Conservation (phyloP, 345 rosid genomes). For the Toxicodendron radicans region DNA sequence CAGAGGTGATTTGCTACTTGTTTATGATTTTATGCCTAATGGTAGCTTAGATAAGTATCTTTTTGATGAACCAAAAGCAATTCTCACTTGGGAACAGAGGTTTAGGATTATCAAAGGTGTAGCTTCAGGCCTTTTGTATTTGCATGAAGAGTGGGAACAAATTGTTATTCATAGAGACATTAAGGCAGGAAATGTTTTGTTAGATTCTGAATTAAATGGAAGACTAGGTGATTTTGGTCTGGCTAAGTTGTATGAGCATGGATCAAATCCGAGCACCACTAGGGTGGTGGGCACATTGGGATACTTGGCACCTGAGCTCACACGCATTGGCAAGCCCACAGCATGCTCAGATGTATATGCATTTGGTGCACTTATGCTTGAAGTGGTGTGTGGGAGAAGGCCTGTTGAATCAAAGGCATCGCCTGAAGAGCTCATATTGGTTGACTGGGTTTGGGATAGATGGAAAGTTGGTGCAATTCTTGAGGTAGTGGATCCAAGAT, state of each 20-base stretch:
- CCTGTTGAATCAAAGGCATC: constrained; percentile 75
- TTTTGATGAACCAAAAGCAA: constrained; percentile 52
- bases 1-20: constrained; percentile 59
- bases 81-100: constrained; percentile 79
- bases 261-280: constrained; percentile 66
- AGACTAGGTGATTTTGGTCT: constrained; percentile 89
- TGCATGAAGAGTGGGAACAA: constrained; percentile 96
- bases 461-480: constrained; percentile 66
- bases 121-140: constrained; percentile 78
- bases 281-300: constrained; percentile 95
- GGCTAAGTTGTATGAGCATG: constrained; percentile 81
- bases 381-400: constrained; percentile 83
- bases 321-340: constrained; percentile 77
- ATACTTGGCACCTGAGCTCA: constrained; percentile 90
- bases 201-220: constrained; percentile 76
- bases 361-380: constrained; percentile 81
- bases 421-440: constrained; percentile 87
- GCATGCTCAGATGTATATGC: constrained; percentile 83
- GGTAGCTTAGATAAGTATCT: constrained; percentile 90
- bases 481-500: constrained; percentile 65
- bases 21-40: constrained; percentile 87
- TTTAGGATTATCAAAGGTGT: constrained; percentile 75
- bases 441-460: constrained; percentile 89
- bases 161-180: constrained; percentile 87
- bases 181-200: constrained; percentile 80